Evolutionary conservation across 805 yeast genomes (phyloP), one percentile per base, ranked within the genome.

Genomic region (Saccharomycopsis javanensis): DNA sequence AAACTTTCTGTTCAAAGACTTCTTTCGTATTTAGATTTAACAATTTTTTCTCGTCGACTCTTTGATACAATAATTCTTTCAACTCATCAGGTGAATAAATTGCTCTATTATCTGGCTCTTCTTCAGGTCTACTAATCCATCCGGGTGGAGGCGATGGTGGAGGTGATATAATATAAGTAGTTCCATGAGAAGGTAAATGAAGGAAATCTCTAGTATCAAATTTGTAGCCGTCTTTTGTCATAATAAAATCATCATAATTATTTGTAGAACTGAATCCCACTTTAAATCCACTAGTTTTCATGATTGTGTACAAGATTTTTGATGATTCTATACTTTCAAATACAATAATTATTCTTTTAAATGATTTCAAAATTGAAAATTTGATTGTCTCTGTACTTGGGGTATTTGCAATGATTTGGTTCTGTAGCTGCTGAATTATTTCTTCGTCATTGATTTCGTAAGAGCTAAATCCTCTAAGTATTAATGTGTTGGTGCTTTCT

Each of bases 401-500:
- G 10, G 66, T 57, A 10, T 62, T 54, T 8, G 52, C 57, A 0
- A 67, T 55, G 7, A 69, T 62, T 28, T 65, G 63, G n/a, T 66
- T 61, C 23, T 69, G 70, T 1, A 69, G 56, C 2, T 53, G 31
- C 10, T 42, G 30, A 50, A 69, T 64, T 51, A 54, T 61, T 1
- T 42, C 55, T 4, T 53, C 55, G 55, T 63, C 61, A 1, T 62
- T 63, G 35, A 69, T 55, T 23, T 60, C 56, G 2, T 51, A 61
- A 0, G 48, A 34, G 3, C 53, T 15, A 8, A 69, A 38, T 0
- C 66, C 67, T 1, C 68, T 59, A 1, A 68, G 55, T 0, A 69
- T 63, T 33, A 68, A 57, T 0, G 71, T 67, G 54, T 68, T 68
- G 0, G 71, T 68, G 6, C 59, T 55, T 50, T 62, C 57, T 6